Conservation (phyloP, 2,329 filamentous ascomycete species). For the Nothophaeocryptopus gaeumannii region DNA sequence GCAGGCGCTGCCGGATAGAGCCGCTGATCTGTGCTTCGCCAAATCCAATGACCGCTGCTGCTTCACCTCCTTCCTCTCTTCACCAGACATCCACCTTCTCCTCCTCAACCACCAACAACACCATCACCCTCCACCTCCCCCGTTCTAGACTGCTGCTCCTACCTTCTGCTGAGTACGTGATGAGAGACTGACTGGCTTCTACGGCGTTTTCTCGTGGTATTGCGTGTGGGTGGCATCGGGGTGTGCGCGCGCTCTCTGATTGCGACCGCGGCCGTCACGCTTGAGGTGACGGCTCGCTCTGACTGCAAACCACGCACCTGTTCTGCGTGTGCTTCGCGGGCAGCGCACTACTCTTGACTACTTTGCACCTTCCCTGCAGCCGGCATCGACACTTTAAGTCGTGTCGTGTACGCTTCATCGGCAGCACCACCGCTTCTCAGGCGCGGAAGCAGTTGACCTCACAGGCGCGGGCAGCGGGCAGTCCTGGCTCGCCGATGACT, state of each 20-base stretch:
- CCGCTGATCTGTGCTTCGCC: too few relatives aligned
- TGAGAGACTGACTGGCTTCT: conserved; percentile 20
- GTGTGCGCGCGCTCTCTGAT: conserved; percentile 12
- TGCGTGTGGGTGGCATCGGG: conserved; percentile 17
- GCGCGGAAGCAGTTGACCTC: conserved; percentile 8
- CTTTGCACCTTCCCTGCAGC: conserved; percentile 15
- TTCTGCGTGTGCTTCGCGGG: conserved; percentile 17
- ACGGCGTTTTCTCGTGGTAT: conserved; percentile 19
- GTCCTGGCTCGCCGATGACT: neutral
- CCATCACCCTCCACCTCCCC: conserved; percentile 7
- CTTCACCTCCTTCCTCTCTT: neutral
- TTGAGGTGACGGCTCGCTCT: conserved; percentile 9
- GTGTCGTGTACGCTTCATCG: conserved; percentile 18
- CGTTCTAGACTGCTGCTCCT: conserved; percentile 12
- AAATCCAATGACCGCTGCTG: too few relatives aligned
- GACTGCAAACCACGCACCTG: conserved; percentile 13
- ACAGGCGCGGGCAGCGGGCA: conserved; percentile 11
- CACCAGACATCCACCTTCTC: conserved; percentile 5
- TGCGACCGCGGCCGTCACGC: conserved; percentile 18
- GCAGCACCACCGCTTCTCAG: conserved; percentile 7
- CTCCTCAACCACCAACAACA: conserved; percentile 4
- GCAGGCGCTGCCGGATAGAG: too few relatives aligned
- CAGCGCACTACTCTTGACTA: conserved; percentile 7
- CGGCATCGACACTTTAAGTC: conserved; percentile 25
- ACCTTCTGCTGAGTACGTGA: conserved; percentile 21